A percentile compares a stretch with the other conserved stretches of the same genome.
Conservation (phyloP, 2,329 filamentous ascomycete genomes). For the Didymellaceae sp. region DNA sequence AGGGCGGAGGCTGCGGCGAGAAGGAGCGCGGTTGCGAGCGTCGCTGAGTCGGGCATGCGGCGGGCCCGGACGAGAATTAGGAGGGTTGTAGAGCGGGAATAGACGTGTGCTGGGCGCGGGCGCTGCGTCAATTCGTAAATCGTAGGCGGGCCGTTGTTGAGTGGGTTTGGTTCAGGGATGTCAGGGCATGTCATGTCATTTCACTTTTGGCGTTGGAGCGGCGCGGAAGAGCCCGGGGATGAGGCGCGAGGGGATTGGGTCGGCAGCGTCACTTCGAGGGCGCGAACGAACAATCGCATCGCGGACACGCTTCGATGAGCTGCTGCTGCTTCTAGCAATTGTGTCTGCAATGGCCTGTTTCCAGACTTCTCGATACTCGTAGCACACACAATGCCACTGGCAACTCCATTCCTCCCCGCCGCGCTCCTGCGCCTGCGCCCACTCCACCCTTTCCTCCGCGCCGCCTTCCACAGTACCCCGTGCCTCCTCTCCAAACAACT, state of each 20-base stretch:
- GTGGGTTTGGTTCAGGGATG: constrained; percentile 6
- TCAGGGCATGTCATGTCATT: constrained; percentile 13
- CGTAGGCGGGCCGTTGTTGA: background rate
- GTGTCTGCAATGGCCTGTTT: too few relatives aligned
- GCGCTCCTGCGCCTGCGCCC: constrained; percentile 21
- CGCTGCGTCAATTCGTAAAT: constrained; percentile 2
- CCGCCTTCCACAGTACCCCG: constrained; percentile 11
- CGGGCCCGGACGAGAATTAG: background rate
- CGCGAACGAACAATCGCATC: background rate
- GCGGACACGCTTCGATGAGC: background rate
- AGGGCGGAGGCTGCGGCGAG: constrained; percentile 48
- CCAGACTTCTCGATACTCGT: background rate
- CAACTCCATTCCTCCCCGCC: constrained; percentile 18
- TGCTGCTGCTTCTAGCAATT: background rate
- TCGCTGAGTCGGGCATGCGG: constrained; percentile 42
- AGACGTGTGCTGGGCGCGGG: background rate
- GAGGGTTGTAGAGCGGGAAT: background rate
- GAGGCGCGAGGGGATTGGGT: constrained; percentile 18
- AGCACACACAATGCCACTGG: background rate
- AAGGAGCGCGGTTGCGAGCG: constrained; percentile 45
- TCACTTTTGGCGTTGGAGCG: constrained; percentile 16
- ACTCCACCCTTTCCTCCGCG: constrained; percentile 23
- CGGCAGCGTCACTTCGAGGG: constrained; percentile 8
- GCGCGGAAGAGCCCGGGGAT: constrained; percentile 16
- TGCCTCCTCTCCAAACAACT: constrained; percentile 31